Conservation (phyloP, 768 basidiomycete genomes). For the Lactifluus rugatus region DNA sequence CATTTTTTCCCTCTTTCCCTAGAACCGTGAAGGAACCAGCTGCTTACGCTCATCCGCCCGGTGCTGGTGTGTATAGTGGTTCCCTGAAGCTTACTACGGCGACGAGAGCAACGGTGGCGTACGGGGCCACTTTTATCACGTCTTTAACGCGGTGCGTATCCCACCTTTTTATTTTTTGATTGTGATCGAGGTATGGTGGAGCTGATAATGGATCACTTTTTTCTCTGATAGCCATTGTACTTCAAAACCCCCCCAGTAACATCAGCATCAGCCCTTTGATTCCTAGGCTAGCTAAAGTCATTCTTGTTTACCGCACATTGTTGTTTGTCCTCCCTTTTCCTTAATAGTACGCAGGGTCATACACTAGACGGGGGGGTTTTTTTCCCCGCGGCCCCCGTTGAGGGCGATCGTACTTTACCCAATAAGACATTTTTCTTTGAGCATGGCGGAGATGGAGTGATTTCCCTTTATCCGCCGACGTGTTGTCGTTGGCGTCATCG, state of each 20-base stretch:
- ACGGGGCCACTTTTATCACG: slow-evolving; percentile 69
- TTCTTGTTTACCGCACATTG: not conserved
- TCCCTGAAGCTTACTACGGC: slow-evolving; percentile 63
- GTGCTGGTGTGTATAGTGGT: slow-evolving; percentile 42
- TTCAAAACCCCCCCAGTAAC: slow-evolving; percentile 30
- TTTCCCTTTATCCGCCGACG: not conserved
- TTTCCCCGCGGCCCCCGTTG: not conserved
- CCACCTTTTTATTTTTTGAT: not conserved
- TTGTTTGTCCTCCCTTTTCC: not conserved
- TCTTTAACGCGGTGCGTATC: slow-evolving; percentile 54
- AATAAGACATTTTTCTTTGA: not conserved
- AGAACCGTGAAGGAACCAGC: not conserved
- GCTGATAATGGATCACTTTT: not conserved
- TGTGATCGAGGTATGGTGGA: not conserved
- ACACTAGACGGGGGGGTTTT: not conserved
- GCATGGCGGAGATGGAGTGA: not conserved
- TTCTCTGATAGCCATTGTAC: slow-evolving; percentile 29
- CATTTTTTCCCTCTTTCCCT: not conserved
- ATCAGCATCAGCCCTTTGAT: slow-evolving; percentile 25
- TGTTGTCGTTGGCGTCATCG: not conserved
- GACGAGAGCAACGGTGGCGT: slow-evolving; percentile 44
- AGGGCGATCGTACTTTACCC: not conserved
- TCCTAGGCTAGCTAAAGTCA: not conserved
- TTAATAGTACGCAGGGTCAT: not conserved
- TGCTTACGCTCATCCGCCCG: not conserved